A percentile compares a stretch with the other conserved stretches of the same genome.
phyloP scores from a whole-genome alignment of 495 filamentous ascomycete genomes.

The Melanomma pulvis-pyrius region DNA sequence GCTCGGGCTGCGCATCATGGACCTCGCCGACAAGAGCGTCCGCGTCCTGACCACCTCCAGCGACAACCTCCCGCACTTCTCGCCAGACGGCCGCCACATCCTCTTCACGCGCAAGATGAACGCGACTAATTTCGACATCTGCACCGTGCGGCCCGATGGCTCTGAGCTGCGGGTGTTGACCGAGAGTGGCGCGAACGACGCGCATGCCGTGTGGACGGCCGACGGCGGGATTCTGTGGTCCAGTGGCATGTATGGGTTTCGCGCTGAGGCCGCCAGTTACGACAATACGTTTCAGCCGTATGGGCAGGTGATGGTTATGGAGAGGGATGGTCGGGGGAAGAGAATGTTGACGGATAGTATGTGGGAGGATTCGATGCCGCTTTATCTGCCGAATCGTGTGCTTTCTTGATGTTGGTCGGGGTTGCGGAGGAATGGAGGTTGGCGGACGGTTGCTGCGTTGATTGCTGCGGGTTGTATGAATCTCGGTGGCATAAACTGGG shows the following conservation, averaged over 20 bases:
- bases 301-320: not conserved
- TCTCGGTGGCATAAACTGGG: too few relatives aligned
- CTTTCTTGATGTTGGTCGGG: too few relatives aligned
- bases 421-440: too few relatives aligned
- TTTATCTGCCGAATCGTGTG: not conserved
- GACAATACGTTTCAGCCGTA: constrained; percentile 2
- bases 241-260: not conserved
- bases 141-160: not conserved
- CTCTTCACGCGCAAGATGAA: not conserved
- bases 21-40: not conserved
- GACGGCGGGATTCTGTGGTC: constrained; percentile 2
- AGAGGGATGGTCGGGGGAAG: not conserved
- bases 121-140: not conserved
- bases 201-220: not conserved
- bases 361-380: constrained; percentile 6
- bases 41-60: not conserved
- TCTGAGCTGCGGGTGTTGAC: not conserved
- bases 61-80: not conserved
- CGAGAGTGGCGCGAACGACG: not conserved
- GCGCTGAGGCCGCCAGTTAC: not conserved
- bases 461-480: too few relatives aligned
- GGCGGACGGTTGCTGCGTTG: too few relatives aligned
- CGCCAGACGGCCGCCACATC: not conserved
- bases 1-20: not conserved
- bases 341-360: not conserved